Evolutionary conservation across 2,329 filamentous ascomycete species (phyloP), one percentile per base, ranked within the genome.

Genomic region (Capronia americana): DNA sequence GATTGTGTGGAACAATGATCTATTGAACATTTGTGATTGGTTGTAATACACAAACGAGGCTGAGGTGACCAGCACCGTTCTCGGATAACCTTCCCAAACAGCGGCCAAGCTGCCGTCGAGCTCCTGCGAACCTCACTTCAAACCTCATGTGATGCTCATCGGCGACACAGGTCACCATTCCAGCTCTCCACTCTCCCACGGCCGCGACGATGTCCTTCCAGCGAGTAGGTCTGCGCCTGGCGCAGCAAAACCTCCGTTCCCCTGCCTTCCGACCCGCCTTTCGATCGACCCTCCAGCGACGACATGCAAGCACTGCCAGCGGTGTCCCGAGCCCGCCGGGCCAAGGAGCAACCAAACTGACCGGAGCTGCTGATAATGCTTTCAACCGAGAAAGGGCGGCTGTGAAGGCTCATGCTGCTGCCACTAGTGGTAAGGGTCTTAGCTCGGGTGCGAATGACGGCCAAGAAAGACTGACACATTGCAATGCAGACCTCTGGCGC

Each of bases 311-410:
- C 44, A 65, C 68, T 51, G 53, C 53, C 28, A 61, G 58, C 23
- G 58, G 58, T 53, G 44, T 60, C 14, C 76, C 79, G 71, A 83
- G 84, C 74, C 63, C 70, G n/a, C 69, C 71, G 23, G 68, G 68
- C 51, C 65, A 67, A 53, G 64, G 64, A 65, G 61, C 62, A 50
- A 63, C 32, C 61, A 81, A 80, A 74, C 84, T 91, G 75, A 75
- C 79, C 55, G 88, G 89, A 75, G 78, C 85, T 65, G 84, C 85
- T 79, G 91, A 97, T 84, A 98, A 96, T 83, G 88, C 89, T 77
- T 99, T 98, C 87, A 90, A 96, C 85, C 89, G 90, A 76, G 95
- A 99, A 87, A 89, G 95, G 79, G 85, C 88, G 79, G 91, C 91
- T 76, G 91, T 97, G 78, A 93, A 96, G 86, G 88, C 92, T 75